phyloP scores from a whole-genome alignment of 2,329 filamentous ascomycete species.

The Aspergillus ochraceoroseus region DNA sequence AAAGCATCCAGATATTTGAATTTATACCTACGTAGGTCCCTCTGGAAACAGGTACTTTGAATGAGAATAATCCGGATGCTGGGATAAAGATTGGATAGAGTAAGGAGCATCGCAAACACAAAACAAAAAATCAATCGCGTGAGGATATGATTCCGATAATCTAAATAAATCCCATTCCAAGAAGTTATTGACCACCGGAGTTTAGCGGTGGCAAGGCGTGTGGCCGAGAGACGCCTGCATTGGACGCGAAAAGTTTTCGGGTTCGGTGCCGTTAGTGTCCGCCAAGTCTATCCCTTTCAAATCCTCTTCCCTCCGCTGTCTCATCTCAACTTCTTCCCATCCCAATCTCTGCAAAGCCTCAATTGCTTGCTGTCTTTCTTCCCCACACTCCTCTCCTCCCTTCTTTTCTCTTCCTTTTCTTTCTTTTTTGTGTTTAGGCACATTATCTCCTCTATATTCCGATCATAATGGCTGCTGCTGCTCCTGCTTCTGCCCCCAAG shows the following conservation, averaged over 20 bases:
- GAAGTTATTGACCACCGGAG: constrained; percentile 22
- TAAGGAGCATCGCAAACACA: too few relatives aligned
- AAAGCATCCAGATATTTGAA: too few relatives aligned
- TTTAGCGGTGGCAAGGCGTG: constrained; percentile 20
- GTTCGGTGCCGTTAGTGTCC: constrained; percentile 23
- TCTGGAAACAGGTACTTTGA: too few relatives aligned
- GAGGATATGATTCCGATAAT: too few relatives aligned
- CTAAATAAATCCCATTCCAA: too few relatives aligned
- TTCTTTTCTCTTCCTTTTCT: constrained; percentile 15
- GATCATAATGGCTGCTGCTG: constrained; percentile 41
- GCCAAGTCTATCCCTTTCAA: constrained; percentile 27
- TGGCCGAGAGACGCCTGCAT: constrained; percentile 20
- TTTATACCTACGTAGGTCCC: too few relatives aligned
- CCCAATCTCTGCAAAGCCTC: constrained; percentile 10
- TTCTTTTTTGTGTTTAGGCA: constrained; percentile 19
- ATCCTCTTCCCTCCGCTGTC: constrained; percentile 18
- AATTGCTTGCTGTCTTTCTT: constrained; percentile 18
- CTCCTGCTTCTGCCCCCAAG: constrained; percentile 46
- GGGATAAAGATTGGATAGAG: too few relatives aligned
- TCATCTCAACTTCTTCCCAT: constrained; percentile 16
- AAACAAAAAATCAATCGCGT: too few relatives aligned
- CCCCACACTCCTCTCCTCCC: constrained; percentile 15
- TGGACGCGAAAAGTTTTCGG: constrained; percentile 36
- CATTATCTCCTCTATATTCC: constrained; percentile 16
- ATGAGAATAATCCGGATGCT: too few relatives aligned